Evolutionary conservation across 2,329 filamentous ascomycete genomes (phyloP), one percentile per base, ranked within the genome.

Genomic region (Fusarium decemcellulare): DNA sequence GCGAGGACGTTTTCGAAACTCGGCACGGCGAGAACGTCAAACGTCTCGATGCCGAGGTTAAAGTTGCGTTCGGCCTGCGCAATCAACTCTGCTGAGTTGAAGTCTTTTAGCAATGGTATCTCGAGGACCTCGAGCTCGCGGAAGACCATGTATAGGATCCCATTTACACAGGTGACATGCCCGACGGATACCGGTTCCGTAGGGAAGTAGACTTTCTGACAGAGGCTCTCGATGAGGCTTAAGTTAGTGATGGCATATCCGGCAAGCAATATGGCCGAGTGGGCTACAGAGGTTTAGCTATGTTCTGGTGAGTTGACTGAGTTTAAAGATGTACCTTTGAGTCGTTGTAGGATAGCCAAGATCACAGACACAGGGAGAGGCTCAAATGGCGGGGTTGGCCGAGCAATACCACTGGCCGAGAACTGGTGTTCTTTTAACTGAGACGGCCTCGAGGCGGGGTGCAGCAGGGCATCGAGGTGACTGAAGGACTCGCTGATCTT

Each of bases 191-290:
- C 63, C 5, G 70, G 63, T 8, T 64, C 67, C 2, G 61, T 70
- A 5, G 70, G 69, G 14, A 72, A 72, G 18, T 72, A 72, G 12
- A 68, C 61, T 2, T 47, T 63, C 37, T 72, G 70, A 12, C 70
- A 72, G 0, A 72, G 7, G 11, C 56, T 50, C 23, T 72, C 70
- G 14, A 72, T 53, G 1, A 72, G 34, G 2, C 27, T 42, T 12
- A 34, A 14, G 4, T 72, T 63, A 8, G 60, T 60, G 4, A 72
- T 29, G 2, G 65, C 44, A 6, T 70, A 66, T 0, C 67, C 70
- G 1, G 69, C 65, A 4, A 72, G 34, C 6, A 70, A 61, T 4
- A 57, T 43, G 3, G 64, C 50, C 12, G 63, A 42, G 5, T 55
- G 27, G 1, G 43, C 70, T 72, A 6, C 0, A 7, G 15, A 36